phyloP scores from a whole-genome alignment of 306 rosid species.

The Inga laurina region DNA sequence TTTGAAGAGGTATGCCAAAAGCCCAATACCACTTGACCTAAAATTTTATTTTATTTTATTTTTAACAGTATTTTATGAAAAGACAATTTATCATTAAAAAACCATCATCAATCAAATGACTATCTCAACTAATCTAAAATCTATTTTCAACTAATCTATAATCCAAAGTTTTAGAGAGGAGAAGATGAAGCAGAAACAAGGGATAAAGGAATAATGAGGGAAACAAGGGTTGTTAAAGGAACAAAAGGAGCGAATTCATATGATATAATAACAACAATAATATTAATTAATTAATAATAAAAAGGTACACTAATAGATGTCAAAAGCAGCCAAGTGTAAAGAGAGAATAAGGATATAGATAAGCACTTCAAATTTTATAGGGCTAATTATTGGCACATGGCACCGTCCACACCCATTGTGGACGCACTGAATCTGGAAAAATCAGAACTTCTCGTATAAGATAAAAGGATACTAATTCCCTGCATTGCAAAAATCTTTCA shows the following conservation, averaged over 20 bases:
- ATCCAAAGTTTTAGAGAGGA: background rate
- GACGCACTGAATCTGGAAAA: constrained; percentile 25
- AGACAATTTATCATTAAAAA: background rate
- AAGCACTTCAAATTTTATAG: constrained; percentile 29
- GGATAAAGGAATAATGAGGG: background rate
- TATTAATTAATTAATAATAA: no score
- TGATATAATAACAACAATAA: constrained; percentile 15
- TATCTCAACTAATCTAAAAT: background rate
- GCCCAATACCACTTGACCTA: background rate
- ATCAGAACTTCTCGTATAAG: background rate
- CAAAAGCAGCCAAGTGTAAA: constrained; percentile 29
- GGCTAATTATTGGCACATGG: constrained; percentile 22
- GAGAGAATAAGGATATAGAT: constrained; percentile 34
- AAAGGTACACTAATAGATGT: constrained; percentile 11
- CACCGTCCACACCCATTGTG: constrained; percentile 19
- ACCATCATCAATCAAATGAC: background rate
- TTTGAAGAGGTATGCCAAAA: background rate
- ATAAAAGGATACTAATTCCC: background rate
- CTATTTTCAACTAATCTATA: background rate
- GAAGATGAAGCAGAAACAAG: background rate
- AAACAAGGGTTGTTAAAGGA: background rate
- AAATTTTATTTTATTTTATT: background rate
- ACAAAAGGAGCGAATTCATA: background rate
- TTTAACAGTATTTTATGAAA: background rate
- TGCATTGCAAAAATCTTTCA: background rate